These are phyloP conservation scores for Plasmodium coatneyi DNA, from an alignment of 169 alveolate genomes.

Conservation along the genomic window DNA sequence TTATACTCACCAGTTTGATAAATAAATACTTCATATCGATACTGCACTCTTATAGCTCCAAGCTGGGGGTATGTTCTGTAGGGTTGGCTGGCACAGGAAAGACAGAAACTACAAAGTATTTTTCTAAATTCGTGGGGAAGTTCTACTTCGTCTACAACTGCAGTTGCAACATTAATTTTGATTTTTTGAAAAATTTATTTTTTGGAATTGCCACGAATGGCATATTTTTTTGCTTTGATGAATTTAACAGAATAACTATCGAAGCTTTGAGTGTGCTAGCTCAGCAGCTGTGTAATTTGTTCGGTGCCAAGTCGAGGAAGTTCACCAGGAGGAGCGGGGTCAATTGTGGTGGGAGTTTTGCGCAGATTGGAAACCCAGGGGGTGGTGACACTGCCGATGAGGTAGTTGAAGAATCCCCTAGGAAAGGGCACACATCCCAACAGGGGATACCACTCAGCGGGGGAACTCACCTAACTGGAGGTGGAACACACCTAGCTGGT, in stretches of 20 bases:
- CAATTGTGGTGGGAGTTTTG: background rate
- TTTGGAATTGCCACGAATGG: slow-evolving; percentile 96
- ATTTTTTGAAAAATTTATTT: slow-evolving; percentile 96
- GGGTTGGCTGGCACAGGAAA: slow-evolving; percentile 99
- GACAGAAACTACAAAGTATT: slow-evolving; percentile 98
- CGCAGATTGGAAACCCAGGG: background rate
- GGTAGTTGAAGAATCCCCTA: background rate
- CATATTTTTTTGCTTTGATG: slow-evolving; percentile 99
- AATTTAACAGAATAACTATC: slow-evolving; percentile 96
- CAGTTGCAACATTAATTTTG: slow-evolving; percentile 97
- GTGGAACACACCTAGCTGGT: background rate
- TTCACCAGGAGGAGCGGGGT: slow-evolving; percentile 3
- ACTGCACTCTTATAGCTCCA: slow-evolving; percentile 96
- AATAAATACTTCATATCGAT: slow-evolving; percentile 97
- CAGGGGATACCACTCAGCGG: background rate
- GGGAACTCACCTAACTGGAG: background rate
- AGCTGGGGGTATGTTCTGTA: slow-evolving; percentile 98
- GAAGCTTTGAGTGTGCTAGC: slow-evolving; percentile 96
- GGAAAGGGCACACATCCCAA: background rate
- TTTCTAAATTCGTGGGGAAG: slow-evolving; percentile 96
- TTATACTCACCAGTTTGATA: slow-evolving; percentile 98
- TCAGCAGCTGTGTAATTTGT: slow-evolving; percentile 84
- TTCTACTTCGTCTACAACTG: slow-evolving; percentile 97
- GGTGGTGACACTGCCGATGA: background rate
- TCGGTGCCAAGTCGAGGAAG: slow-evolving; percentile 64